Evolutionary conservation across 2,329 filamentous ascomycete species (phyloP), one percentile per base, ranked within the genome.

Genomic region (Sporothrix sp.): DNA sequence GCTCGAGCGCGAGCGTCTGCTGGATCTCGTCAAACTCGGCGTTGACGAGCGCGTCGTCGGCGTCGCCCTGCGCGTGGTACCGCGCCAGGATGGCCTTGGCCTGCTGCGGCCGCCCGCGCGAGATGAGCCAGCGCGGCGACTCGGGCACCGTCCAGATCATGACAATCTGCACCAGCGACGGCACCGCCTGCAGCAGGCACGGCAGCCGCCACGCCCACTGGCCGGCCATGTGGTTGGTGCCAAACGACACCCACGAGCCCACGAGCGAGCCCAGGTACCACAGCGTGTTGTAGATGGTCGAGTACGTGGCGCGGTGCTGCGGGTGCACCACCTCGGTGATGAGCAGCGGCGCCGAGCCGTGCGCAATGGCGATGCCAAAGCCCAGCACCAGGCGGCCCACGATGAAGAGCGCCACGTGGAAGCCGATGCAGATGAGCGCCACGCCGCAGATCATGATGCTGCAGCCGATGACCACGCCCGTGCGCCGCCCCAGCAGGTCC

Each of bases 391-490:
- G 49, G 7, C 56, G 56, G 36, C 54, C 53, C 11, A 56, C 52
- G 39, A 58, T 52, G 42, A 71, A 67, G 57, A 71, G 50, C 47
- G 55, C 48, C 25, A 52, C 52, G 54, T 65, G 66, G 52, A 61
- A 57, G 49, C 65, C 61, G 45, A 66, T 63, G 11, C 63, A 62
- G 45, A 71, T 64, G 18, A 71, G 60, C 2, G 64, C 65, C 25
- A 71, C 66, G 47, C 67, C 67, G 23, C 67, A 53, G 37, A 67
- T 53, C 47, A 69, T 67, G 28, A 62, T 63, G 50, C 58, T 18
- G 43, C 66, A 67, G 42, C 69, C 68, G 54, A 71, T 67, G 33
- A 72, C 63, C 51, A 74, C 68, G 44, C 69, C 70, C 54, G 64
- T 62, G 35, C 68, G 64, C 20, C 72, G 66, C 11, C 72, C 72